Evolutionary conservation across 163 green algal species (phyloP).

Genomic region (Prototheca cutis): DNA sequence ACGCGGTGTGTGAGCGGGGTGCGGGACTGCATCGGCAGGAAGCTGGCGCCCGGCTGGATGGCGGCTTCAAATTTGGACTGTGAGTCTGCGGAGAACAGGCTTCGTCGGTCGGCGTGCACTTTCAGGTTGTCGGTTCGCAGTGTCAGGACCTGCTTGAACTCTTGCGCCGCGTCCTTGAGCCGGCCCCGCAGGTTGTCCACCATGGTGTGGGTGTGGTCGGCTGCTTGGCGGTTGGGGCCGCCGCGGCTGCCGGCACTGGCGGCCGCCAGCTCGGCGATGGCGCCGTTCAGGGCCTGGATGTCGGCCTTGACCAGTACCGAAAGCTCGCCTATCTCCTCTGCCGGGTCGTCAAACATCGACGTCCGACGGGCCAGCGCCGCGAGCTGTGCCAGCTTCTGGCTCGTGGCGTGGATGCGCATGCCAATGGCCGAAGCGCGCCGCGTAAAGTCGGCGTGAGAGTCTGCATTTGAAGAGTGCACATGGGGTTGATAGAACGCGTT

Average conservation of each 20-base stretch:
- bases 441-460: slow-evolving; percentile 71
- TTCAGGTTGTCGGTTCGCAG: slow-evolving; percentile 78
- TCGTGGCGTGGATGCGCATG: slow-evolving; percentile 81
- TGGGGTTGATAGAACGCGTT: too few species aligned
- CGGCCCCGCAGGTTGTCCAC: slow-evolving; percentile 81
- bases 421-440: slow-evolving; percentile 75
- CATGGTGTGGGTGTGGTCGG: slow-evolving; percentile 60
- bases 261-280: slow-evolving; percentile 83
- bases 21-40: slow-evolving; percentile 16
- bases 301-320: slow-evolving; percentile 88
- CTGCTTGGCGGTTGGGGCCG: slow-evolving; percentile 36
- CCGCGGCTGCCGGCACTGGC: slow-evolving; percentile 4
- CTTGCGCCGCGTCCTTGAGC: slow-evolving; percentile 85
- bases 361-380: slow-evolving; percentile 89
- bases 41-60: slow-evolving; percentile 7
- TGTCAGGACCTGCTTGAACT: slow-evolving; percentile 89
- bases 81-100: slow-evolving; percentile 59
- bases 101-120: slow-evolving; percentile 65
- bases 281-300: slow-evolving; percentile 81
- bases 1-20: slow-evolving; percentile 2
- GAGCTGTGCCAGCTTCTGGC: slow-evolving; percentile 81
- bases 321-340: slow-evolving; percentile 85
- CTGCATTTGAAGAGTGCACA: too few species aligned
- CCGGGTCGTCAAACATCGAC: slow-evolving; percentile 94
- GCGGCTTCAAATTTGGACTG: background rate